Evolutionary conservation across 805 yeast species (phyloP).

Genomic region (Candida sakaeoensis): DNA sequence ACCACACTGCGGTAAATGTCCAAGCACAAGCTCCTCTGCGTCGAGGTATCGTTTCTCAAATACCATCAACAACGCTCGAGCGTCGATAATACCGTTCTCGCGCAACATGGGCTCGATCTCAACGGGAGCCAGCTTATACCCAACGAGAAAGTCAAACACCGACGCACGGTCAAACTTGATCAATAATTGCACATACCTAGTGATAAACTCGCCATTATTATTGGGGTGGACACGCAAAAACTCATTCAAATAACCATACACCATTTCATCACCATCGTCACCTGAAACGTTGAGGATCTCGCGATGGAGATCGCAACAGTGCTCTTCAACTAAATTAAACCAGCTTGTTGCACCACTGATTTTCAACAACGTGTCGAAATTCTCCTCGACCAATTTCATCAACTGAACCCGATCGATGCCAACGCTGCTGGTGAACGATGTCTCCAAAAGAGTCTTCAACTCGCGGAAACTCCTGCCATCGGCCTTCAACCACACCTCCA

Average conservation of each 20-base stretch:
- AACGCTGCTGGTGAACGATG: conserved; percentile 16
- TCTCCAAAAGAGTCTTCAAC: conserved; percentile 22
- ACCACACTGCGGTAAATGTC: conserved; percentile 15
- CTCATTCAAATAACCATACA: conserved; percentile 29
- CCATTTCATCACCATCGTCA: conserved; percentile 17
- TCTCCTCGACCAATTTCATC: conserved; percentile 18
- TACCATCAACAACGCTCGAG: conserved; percentile 29
- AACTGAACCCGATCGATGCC: conserved; percentile 23
- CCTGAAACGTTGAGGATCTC: conserved; percentile 32
- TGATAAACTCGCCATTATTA: conserved; percentile 10
- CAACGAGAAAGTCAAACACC: conserved; percentile 15
- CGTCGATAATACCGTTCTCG: conserved; percentile 21
- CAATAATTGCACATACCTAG: conserved; percentile 22
- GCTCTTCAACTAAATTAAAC: conserved; percentile 31
- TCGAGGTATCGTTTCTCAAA: conserved; percentile 18
- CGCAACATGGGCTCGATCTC: conserved; percentile 11
- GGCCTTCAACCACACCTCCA: conserved; percentile 37
- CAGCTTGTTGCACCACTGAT: conserved; percentile 30
- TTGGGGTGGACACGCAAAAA: conserved; percentile 24
- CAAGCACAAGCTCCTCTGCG: conserved; percentile 27
- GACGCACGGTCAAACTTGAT: conserved; percentile 15
- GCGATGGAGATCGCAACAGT: conserved; percentile 38
- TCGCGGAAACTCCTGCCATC: conserved; percentile 2
- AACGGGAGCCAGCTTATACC: conserved; percentile 9
- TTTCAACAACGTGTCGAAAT: conserved; percentile 21